Evolutionary conservation across 2,329 filamentous ascomycete species (phyloP).

Genomic region (Exophiala alcalophila): DNA sequence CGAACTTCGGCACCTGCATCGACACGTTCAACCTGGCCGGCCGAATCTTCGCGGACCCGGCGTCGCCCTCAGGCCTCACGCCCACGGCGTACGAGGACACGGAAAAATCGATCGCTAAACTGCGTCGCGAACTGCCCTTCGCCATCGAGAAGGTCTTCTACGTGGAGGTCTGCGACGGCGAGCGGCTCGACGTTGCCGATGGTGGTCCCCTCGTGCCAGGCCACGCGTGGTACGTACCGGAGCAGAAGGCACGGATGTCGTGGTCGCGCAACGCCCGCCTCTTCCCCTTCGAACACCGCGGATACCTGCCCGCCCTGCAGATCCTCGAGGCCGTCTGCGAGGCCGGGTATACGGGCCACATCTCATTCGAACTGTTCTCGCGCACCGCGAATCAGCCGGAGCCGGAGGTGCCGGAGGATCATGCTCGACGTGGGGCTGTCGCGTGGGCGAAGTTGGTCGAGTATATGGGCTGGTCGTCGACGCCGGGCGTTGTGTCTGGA

Average conservation of each 20-base stretch:
- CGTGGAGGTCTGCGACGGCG: slow-evolving; percentile 73
- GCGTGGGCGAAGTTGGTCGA: slow-evolving; percentile 25
- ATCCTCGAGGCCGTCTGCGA: slow-evolving; percentile 61
- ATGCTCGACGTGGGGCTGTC: slow-evolving; percentile 21
- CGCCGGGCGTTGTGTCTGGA: too few relatives aligned
- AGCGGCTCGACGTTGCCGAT: slow-evolving; percentile 55
- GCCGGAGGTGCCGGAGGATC: slow-evolving; percentile 19
- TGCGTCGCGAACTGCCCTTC: slow-evolving; percentile 43
- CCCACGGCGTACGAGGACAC: slow-evolving; percentile 56
- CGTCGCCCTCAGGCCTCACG: slow-evolving; percentile 51
- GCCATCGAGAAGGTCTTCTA: slow-evolving; percentile 65
- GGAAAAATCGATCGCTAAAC: slow-evolving; percentile 51
- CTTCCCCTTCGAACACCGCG: slow-evolving; percentile 64
- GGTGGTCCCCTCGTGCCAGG: slow-evolving; percentile 58
- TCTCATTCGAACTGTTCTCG: slow-evolving; percentile 30
- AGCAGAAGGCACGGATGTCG: slow-evolving; percentile 66
- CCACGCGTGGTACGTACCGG: slow-evolving; percentile 58
- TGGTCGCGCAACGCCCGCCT: slow-evolving; percentile 74
- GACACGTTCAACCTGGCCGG: slow-evolving; percentile 78
- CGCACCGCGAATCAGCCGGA: slow-evolving; percentile 24
- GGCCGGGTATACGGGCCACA: slow-evolving; percentile 54
- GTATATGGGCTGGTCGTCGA: slow-evolving; percentile 28
- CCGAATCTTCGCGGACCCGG: slow-evolving; percentile 67
- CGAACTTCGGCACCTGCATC: slow-evolving; percentile 73
- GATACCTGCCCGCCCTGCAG: slow-evolving; percentile 64